These are phyloP conservation scores for Acanthamoeba lenticulata DNA, from an alignment of 208 protist species.

Conservation along the genomic window DNA sequence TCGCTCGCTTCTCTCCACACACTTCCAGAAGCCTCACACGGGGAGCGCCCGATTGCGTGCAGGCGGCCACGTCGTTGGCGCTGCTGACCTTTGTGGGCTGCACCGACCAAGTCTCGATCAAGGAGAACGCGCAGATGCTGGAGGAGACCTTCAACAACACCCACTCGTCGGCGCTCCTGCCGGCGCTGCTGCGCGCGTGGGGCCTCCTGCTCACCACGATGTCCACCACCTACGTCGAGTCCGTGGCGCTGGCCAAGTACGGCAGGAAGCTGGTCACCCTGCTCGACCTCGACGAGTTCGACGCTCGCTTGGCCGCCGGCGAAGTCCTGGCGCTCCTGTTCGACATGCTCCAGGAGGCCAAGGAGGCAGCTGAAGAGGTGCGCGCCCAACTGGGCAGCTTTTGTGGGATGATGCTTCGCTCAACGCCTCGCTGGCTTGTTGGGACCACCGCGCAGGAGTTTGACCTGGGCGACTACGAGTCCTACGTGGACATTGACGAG, in stretches of 20 bases:
- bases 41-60: background rate
- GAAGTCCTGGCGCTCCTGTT: slow-evolving; percentile 14
- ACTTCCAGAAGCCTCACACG: too few relatives aligned
- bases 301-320: slow-evolving; percentile 14
- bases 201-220: slow-evolving; percentile 27
- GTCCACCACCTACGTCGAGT: slow-evolving; percentile 8
- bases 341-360: slow-evolving; percentile 9
- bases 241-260: slow-evolving; percentile 38
- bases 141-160: background rate
- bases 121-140: slow-evolving; percentile 12
- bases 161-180: background rate
- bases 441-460: background rate
- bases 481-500: background rate
- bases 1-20: background rate
- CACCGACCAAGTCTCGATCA: slow-evolving; percentile 30
- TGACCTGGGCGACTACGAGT: slow-evolving; percentile 4
- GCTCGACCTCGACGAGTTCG: slow-evolving; percentile 39
- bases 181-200: background rate
- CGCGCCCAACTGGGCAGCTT: background rate
- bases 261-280: slow-evolving; percentile 44
- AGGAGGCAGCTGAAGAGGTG: background rate
- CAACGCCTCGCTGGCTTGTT: background rate
- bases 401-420: background rate
- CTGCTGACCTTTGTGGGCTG: slow-evolving; percentile 24
- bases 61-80: slow-evolving; percentile 29